Conservation (phyloP, 306 rosid genomes). For the Erythrophleum fordii region DNA sequence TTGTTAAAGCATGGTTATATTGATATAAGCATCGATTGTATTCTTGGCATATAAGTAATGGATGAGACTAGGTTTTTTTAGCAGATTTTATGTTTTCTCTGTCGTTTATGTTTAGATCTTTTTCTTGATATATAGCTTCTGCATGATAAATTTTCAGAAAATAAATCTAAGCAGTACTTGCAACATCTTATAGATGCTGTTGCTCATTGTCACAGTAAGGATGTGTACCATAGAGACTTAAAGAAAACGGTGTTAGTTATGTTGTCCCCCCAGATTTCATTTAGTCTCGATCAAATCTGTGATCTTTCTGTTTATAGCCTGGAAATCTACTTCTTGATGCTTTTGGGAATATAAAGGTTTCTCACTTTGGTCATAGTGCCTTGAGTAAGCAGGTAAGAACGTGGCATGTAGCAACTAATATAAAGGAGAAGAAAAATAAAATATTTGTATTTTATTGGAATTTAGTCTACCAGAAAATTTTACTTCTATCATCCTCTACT, state of each 20-base stretch:
- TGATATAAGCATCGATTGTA: too few species aligned
- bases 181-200: too few species aligned
- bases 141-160: constrained; percentile 70
- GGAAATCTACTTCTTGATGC: constrained; percentile 94
- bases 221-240: constrained; percentile 94
- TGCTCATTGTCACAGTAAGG: constrained; percentile 83
- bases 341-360: constrained; percentile 79
- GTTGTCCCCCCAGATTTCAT: constrained; percentile 29
- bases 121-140: constrained; percentile 58
- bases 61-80: not conserved
- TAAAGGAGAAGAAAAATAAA: too few species aligned
- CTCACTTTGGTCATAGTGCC: constrained; percentile 95
- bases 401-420: too few species aligned
- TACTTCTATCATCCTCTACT: too few species aligned
- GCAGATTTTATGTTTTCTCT: constrained; percentile 13
- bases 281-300: constrained; percentile 36
- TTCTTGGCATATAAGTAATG: too few species aligned
- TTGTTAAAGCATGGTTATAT: too few species aligned
- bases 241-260: constrained; percentile 20
- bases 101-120: constrained; percentile 6
- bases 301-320: constrained; percentile 62
- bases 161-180: constrained; percentile 71
- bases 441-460: too few species aligned
- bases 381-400: too few species aligned
- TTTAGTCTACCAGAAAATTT: too few species aligned